These are phyloP conservation scores for Streptanthus diversifolius DNA, from an alignment of 345 rosid genomes.

Conservation along the genomic window DNA sequence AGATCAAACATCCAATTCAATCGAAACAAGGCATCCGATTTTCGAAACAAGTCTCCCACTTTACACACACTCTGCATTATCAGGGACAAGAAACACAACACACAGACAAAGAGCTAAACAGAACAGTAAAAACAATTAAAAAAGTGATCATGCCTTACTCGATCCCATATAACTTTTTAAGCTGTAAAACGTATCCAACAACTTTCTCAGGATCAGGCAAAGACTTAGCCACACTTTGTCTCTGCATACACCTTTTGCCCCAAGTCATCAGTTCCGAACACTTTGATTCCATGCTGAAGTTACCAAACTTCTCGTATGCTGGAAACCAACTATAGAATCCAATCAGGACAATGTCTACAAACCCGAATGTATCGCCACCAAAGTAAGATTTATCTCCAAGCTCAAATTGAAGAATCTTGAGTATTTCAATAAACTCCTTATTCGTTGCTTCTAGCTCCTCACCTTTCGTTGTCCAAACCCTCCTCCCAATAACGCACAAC, in stretches of 20 bases:
- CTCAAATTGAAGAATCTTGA: slow-evolving; percentile 6
- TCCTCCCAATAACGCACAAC: neutral
- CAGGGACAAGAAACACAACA: neutral
- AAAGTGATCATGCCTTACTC: neutral
- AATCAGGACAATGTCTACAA: neutral
- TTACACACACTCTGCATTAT: neutral
- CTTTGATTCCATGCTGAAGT: neutral
- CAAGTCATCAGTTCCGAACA: neutral
- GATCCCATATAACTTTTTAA: neutral
- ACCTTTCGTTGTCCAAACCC: slow-evolving; percentile 5
- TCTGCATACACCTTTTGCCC: neutral
- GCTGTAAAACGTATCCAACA: neutral
- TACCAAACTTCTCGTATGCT: slow-evolving; percentile 1
- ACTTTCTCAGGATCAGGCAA: slow-evolving; percentile 3
- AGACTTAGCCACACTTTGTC: slow-evolving; percentile 3
- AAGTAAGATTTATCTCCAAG: slow-evolving; percentile 6
- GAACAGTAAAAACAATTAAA: neutral
- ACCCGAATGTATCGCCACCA: slow-evolving; percentile 1
- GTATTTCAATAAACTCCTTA: neutral
- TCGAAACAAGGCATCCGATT: neutral
- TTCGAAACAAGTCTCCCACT: neutral
- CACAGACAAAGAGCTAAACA: neutral
- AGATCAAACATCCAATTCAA: too few relatives aligned
- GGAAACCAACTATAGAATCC: neutral
- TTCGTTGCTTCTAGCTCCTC: slow-evolving; percentile 4